Evolutionary conservation across 2,329 filamentous ascomycete species (phyloP).

Genomic region (Colletotrichum sp.): DNA sequence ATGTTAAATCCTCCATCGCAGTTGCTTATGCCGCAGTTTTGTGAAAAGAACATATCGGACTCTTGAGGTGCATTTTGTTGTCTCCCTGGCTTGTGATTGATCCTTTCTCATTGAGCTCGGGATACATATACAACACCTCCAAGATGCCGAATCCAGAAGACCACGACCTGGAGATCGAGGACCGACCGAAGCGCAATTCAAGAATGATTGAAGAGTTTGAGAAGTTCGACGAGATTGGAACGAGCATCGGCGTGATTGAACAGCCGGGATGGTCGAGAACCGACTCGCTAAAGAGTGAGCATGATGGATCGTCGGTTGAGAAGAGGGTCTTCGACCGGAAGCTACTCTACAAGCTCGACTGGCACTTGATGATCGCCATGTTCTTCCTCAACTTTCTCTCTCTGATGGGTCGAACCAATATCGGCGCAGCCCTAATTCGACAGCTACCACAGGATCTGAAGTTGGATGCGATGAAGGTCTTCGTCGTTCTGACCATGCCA

Average conservation of each 20-base stretch:
- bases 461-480: constrained; percentile 25
- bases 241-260: neutral
- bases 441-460: constrained; percentile 27
- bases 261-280: neutral
- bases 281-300: neutral
- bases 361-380: constrained; percentile 27
- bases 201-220: neutral
- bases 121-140: neutral
- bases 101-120: neutral
- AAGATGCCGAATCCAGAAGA: neutral
- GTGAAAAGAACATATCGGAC: neutral
- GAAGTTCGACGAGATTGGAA: neutral
- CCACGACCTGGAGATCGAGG: neutral
- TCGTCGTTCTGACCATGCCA: constrained; percentile 24
- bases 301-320: neutral
- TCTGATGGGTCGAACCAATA: constrained; percentile 30
- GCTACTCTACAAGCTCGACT: constrained; percentile 29
- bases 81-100: neutral
- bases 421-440: constrained; percentile 28
- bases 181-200: neutral
- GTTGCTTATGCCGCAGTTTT: neutral
- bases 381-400: constrained; percentile 32
- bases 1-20: neutral
- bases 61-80: neutral
- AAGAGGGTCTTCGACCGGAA: constrained; percentile 25